These are phyloP conservation scores for Pseudogymnoascus sp. DNA, from an alignment of 2,329 filamentous ascomycete genomes.

Conservation along the genomic window DNA sequence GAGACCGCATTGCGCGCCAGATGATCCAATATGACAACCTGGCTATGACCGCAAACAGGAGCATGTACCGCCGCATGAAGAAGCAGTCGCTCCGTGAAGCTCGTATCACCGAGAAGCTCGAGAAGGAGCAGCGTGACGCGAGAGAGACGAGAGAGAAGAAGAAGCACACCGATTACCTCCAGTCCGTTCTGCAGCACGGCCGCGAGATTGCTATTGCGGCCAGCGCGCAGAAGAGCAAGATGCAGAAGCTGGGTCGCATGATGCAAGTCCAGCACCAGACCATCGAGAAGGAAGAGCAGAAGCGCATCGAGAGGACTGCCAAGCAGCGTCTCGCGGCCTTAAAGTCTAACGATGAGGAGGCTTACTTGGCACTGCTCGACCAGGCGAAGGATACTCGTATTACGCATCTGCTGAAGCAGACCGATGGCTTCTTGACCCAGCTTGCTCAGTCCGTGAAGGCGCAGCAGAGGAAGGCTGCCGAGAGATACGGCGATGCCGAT, in stretches of 20 bases:
- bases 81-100: constrained; percentile 94
- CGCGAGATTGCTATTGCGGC: constrained; percentile 67
- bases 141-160: constrained; percentile 96
- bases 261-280: constrained; percentile 89
- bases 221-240: constrained; percentile 61
- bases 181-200: constrained; percentile 76
- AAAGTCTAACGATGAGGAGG: constrained; percentile 98
- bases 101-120: constrained; percentile 94
- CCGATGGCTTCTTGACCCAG: constrained; percentile 93
- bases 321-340: constrained; percentile 99
- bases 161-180: constrained; percentile 88
- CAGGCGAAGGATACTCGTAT: constrained; percentile 99
- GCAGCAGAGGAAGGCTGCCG: constrained; percentile 77
- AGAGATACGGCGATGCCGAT: constrained; percentile 63
- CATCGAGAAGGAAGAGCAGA: constrained; percentile 99
- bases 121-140: constrained; percentile 96
- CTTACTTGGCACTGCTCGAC: constrained; percentile 93
- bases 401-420: constrained; percentile 91
- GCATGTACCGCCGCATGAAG: constrained; percentile 87
- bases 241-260: constrained; percentile 78
- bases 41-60: constrained; percentile 92
- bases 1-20: constrained; percentile 79
- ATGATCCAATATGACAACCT: constrained; percentile 96
- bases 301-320: constrained; percentile 91
- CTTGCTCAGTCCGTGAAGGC: constrained; percentile 89